Evolutionary conservation across 169 alveolate species (phyloP).

Genomic region (Toxoplasma gondii): DNA sequence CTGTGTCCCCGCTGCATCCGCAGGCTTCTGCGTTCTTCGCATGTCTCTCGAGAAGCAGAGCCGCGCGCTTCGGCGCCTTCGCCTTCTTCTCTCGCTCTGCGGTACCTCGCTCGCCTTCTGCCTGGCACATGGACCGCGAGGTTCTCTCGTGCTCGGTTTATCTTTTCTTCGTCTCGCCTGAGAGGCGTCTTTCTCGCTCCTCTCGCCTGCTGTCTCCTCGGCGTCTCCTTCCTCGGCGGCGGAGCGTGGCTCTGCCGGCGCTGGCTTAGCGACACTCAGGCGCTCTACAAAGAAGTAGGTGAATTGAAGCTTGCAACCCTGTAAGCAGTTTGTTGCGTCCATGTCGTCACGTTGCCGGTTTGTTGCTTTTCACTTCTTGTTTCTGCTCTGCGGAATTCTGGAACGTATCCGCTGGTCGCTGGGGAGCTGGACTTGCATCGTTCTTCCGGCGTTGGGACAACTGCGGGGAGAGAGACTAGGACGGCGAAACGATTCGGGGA

Average conservation of each 20-base stretch:
- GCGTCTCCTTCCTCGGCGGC: not conserved
- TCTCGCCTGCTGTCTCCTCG: not conserved
- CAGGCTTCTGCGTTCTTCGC: not conserved
- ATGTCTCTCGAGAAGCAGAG: not conserved
- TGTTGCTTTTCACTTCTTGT: too few species aligned
- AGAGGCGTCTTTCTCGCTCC: not conserved
- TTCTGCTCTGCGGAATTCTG: too few species aligned
- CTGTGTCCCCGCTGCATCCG: not conserved
- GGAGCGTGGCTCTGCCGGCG: not conserved
- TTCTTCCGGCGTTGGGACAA: too few species aligned
- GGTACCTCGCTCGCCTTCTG: not conserved
- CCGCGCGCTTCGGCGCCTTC: not conserved
- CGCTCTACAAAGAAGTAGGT: not conserved
- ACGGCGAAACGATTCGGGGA: too few species aligned
- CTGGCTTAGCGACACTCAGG: not conserved
- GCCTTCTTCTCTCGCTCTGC: not conserved
- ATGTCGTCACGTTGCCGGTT: too few species aligned
- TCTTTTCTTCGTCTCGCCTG: not conserved
- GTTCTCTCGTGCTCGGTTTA: not conserved
- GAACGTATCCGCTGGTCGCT: too few species aligned
- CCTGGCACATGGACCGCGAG: not conserved
- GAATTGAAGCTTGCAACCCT: too few species aligned
- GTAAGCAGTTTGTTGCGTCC: too few species aligned
- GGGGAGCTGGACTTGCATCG: too few species aligned
- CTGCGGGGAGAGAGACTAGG: too few species aligned